Evolutionary conservation across 164 flowering plant genomes (phyloP), one percentile per base, ranked within the genome.

Genomic region (Amborella trichopoda): DNA sequence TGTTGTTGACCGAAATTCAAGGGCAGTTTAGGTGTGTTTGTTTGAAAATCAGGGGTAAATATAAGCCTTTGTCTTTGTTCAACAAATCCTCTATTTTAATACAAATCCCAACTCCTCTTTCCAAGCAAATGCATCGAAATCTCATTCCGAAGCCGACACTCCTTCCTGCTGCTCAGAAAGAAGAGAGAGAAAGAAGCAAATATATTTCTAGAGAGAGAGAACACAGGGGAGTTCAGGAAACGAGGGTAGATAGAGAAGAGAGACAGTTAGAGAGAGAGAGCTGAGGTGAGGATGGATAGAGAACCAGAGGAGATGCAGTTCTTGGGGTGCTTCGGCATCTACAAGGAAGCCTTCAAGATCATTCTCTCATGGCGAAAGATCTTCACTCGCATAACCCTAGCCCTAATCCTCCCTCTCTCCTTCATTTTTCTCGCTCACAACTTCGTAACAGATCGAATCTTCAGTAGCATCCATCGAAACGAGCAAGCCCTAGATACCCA

Each of bases 271-370:
- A 16, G 41, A 38, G 8, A 19, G 23, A 26, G 11, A 23, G 20
- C 6, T 9, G 34, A 8, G 34, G 34, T 30, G 34, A 2, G 8
- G 16, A 59, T 60, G 64, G 64, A 60, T 23, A 60, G 50, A 41
- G 61, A 60, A 19, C 64, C 45, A 28, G 61, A 60, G 23, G 64
- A 60, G 30, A 48, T 65, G 17, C 64, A 65, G 22, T 59, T 55
- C 41, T 52, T 60, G 3, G 68, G 65, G 2, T 17, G 55, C 21
- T 41, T 50, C 23, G 68, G 68, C 30, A 54, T 65, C 44, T 50
- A 19, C 48, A 47, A 5, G 5, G 65, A 59, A 32, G 32, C 68
- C 51, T 65, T 24, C 58, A 55, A 55, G 61, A 37, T 60, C 43
- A 48, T 51, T 26, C 25, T 46, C 41, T 28, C 53, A 55, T 55